A percentile compares a stretch with the other conserved stretches of the same genome.
phyloP scores from a whole-genome alignment of 306 rosid species.

The Astragalus membranaceus region DNA sequence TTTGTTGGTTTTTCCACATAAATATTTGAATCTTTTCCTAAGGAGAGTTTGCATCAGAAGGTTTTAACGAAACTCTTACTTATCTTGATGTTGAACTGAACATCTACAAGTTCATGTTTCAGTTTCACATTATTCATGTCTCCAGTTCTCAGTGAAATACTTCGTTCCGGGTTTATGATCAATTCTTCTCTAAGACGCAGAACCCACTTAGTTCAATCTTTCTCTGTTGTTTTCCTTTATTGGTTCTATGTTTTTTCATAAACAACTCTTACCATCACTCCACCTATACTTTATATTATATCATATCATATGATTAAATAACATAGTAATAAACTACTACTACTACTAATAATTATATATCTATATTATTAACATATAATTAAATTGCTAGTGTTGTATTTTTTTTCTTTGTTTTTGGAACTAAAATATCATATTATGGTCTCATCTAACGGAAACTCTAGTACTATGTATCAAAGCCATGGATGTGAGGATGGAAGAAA shows the following conservation, averaged over 20 bases:
- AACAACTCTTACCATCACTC: background rate
- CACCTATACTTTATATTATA: background rate
- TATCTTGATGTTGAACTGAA: no score
- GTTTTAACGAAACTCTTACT: no score
- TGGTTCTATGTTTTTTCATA: conserved; percentile 96
- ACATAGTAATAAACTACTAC: background rate
- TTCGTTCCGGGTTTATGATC: conserved; percentile 80
- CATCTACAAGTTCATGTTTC: conserved; percentile 67
- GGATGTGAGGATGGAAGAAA: conserved; percentile 68
- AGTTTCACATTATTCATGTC: conserved; percentile 80
- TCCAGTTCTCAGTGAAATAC: conserved; percentile 93
- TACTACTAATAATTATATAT: background rate
- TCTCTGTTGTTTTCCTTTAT: conserved; percentile 92
- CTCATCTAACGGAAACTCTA: conserved; percentile 66
- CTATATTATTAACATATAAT: background rate
- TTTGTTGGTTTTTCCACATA: background rate
- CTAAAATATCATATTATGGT: conserved; percentile 37
- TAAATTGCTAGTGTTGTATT: background rate
- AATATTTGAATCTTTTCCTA: background rate
- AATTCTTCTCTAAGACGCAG: conserved; percentile 73
- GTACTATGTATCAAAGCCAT: conserved; percentile 37
- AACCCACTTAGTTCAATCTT: conserved; percentile 91
- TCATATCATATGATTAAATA: background rate
- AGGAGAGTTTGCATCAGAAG: no score
- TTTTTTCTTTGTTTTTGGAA: background rate